Conservation (phyloP, 495 filamentous ascomycete genomes). For the Tuber indicum region DNA sequence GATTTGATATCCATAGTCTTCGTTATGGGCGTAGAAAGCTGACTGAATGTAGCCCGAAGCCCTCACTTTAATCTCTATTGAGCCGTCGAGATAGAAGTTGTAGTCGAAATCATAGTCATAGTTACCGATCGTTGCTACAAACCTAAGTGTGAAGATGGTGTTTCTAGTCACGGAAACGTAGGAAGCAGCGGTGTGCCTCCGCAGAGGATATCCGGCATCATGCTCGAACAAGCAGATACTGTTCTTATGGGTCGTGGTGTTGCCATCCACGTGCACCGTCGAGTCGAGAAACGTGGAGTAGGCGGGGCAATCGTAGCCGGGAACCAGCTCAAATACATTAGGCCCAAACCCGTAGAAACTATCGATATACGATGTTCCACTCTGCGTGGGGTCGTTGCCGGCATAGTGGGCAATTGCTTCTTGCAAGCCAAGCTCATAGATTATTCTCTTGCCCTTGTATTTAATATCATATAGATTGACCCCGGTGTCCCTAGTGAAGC, state of each 20-base stretch:
- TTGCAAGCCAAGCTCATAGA: constrained; percentile 54
- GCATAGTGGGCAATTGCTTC: constrained; percentile 55
- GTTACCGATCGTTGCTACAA: constrained; percentile 51
- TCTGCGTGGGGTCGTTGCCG: constrained; percentile 48
- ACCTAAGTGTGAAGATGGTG: constrained; percentile 47
- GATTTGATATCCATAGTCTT: constrained; percentile 55
- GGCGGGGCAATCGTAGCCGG: constrained; percentile 51
- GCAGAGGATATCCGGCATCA: constrained; percentile 46
- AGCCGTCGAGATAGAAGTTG: constrained; percentile 53
- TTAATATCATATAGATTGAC: constrained; percentile 49
- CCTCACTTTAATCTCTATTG: constrained; percentile 52
- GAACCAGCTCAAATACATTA: constrained; percentile 47
- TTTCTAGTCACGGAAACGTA: constrained; percentile 47
- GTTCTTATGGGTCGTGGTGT: constrained; percentile 45
- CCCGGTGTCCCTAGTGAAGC: constrained; percentile 47
- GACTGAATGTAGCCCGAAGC: constrained; percentile 55
- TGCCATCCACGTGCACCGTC: constrained; percentile 44
- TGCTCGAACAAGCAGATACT: constrained; percentile 52
- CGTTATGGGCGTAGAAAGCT: constrained; percentile 50
- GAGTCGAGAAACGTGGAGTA: constrained; percentile 49
- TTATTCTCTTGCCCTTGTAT: constrained; percentile 51
- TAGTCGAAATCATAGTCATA: constrained; percentile 53
- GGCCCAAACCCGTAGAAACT: constrained; percentile 49
- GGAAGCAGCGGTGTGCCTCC: constrained; percentile 44
- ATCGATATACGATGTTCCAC: constrained; percentile 47